Base-by-base conservation (phyloP, 2,329 filamentous ascomycete genomes). In the Colletotrichum lindemuthianum region DNA sequence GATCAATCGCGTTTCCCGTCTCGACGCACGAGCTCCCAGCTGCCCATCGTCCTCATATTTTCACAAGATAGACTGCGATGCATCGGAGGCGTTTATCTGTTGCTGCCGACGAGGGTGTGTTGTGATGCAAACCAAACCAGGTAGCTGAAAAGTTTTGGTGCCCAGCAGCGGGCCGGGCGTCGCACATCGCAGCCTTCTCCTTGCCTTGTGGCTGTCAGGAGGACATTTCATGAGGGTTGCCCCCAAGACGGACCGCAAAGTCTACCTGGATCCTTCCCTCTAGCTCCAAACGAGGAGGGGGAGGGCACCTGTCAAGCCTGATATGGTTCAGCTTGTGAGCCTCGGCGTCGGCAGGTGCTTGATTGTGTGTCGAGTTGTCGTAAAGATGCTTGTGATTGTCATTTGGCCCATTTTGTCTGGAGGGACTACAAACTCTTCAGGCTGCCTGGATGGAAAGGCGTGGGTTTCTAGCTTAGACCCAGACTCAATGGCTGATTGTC, bases 1-100 rank as follows among this genome's bases (percentile, higher is more conserved):
- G 61, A 65, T 61, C 61, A 39, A 32, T 51, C 51, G 36, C 51
- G 51, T 65, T 61, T 57, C 51, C 51, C 51, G 51, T 51, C 44
- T 34, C 40, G 41, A 48, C 24, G 58, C 51, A 52, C 47, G 36
- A 57, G 40, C 40, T 47, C 10, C 52, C 45, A 41, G 34, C 40
- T 43, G 52, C 15, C 50, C 33, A n/a, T 33, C 16, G n/a, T 45
- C 44, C 33, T 50, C 32, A 8, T 13, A 10, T 41, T 40, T 41
- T 52, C 34, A 59, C 47, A 11, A 16, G 53, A 40, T 57, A 36
- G 16, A 34, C 53, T 33, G 16, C 36, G 36, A 50, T n/a, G n/a
- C 13, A 24, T 47, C 43, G 33, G 16, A 40, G 60, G 57, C 44
- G 60, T 49, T 34, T 36, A 39, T 24, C 24, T 40, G 24, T 40